Conservation (phyloP, 345 rosid species). For the Hibiscus syriacus region DNA sequence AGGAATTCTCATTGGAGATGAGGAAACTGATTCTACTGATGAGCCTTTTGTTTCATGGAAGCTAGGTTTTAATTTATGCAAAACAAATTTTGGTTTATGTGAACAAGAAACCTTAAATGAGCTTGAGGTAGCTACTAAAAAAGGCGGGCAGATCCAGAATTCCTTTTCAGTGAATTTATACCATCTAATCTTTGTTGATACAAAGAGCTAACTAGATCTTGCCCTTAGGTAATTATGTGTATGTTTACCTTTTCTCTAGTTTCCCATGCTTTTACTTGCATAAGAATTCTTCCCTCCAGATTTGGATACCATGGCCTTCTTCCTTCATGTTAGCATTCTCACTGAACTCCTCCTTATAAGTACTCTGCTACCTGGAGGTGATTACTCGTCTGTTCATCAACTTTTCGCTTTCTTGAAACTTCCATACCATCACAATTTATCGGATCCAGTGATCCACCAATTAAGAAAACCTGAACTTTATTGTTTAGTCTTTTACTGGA, state of each 20-base stretch:
- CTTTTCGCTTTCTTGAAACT: slow-evolving; percentile 50
- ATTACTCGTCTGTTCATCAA: slow-evolving; percentile 31
- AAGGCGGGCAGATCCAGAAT: slow-evolving; percentile 40
- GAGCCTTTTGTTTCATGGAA: slow-evolving; percentile 70
- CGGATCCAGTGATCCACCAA: slow-evolving; percentile 37
- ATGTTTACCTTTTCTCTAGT: slow-evolving; percentile 43
- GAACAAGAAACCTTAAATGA: slow-evolving; percentile 84
- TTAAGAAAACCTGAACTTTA: slow-evolving; percentile 23
- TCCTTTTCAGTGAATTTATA: slow-evolving; percentile 42
- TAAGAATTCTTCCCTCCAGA: slow-evolving; percentile 55
- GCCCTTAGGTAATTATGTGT: slow-evolving; percentile 32
- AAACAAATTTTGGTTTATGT: no score
- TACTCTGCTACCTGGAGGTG: slow-evolving; percentile 23
- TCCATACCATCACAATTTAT: slow-evolving; percentile 36
- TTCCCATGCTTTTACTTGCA: slow-evolving; percentile 46
- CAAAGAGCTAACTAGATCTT: slow-evolving; percentile 24
- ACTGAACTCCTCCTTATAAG: slow-evolving; percentile 38
- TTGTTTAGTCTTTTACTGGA: slow-evolving; percentile 43
- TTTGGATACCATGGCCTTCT: slow-evolving; percentile 47
- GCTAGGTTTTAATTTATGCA: slow-evolving; percentile 26
- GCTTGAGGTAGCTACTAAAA: slow-evolving; percentile 74
- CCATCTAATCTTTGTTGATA: slow-evolving; percentile 40
- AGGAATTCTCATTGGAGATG: slow-evolving; percentile 63
- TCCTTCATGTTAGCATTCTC: slow-evolving; percentile 46
- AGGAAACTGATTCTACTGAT: slow-evolving; percentile 81